Base-by-base conservation (phyloP, 2,329 filamentous ascomycete genomes). In the Trichophaea hybrida region DNA sequence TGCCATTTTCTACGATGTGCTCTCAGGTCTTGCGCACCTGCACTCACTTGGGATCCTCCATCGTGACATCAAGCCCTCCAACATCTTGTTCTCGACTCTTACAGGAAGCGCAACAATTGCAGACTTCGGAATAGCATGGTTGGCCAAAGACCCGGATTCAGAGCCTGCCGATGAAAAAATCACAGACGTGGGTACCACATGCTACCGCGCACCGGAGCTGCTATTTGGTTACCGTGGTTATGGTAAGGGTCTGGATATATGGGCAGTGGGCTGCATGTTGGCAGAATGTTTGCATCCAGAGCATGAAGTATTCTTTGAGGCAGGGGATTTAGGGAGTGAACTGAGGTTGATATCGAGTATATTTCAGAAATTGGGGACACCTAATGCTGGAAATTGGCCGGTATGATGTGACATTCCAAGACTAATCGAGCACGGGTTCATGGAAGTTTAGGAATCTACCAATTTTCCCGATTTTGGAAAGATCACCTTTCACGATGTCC, bases 111-210 rank as follows among this genome's bases (percentile, higher is more conserved):
- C 86, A 2, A 86, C 83, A 66, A 77, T 98, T 1, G 82, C 88
- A 38, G 93, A 98, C 71, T 97, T 98, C 73, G 91, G 93, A 55
- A 94, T 93, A 43, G 82, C 90, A 6, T 96, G 89, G 89, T 82
- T 84, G 65, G 80, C 84, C 2, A 71, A 76, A 8, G 68, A 79
- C 60, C 77, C 80, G 4, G 72, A 75, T 24, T 65, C 72, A 5
- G 93, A 98, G 70, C 75, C 81, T 1, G 69, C 75, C 6, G 71
- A 80, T 57, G 69, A 76, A 58, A 97, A 97, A 72, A 85, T 95
- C 56, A 84, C 93, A 6, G 94, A 98, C 70, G 86, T 98, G 32
- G 93, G 93, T 38, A 97, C 91, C 1, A 91, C 90, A 0, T 81
- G 86, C 53, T 98, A 98, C 73, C 82, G 94, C 17, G 80, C 91